Base-by-base conservation (phyloP, 352 stramenopile genomes). In the Globisporangium okanoganense region DNA sequence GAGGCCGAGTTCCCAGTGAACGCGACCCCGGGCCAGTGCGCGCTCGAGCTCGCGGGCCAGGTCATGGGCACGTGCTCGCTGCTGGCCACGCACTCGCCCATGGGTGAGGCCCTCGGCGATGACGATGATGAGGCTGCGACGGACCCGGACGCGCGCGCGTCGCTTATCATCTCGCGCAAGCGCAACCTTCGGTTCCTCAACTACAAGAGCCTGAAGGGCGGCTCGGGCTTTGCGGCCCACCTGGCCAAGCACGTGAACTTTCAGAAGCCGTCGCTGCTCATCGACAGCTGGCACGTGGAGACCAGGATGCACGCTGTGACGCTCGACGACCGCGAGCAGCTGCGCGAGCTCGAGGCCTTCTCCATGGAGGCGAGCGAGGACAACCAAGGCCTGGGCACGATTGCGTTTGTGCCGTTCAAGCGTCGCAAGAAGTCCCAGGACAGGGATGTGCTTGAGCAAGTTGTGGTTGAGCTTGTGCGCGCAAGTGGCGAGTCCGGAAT, bases 251-350 rank as follows among this genome's bases (percentile, higher is more conserved):
- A 80, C 24, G 67, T 88, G 2, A 79, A 72, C 29, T 81, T 81
- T 35, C 70, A 79, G 20, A 88, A 84, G 31, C 74, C 73, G 0
- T 80, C 78, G 2, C 71, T 81, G 65, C 58, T 90, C 29, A 85
- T 82, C 24, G 77, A 92, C 22, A 87, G 64, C 38, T 93, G 84
- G 84, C 77, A 76, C 49, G 84, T 93, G 12, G 79, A 89, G 58
- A 87, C 78, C 0, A 85, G 79, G 25, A 79, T 89, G 67, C 65
- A 74, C 35, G 75, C 72, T 20, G 70, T 87, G 36, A 76, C 70
- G 14, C 36, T 82, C 5, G 68, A 84, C 5, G 69, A 85, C 18
- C 49, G 66, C 25, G 55, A 76, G 1, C n/a, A 64, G 10, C 14
- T 79, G 9, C 69, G 41, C 2, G 36, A 63, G 7, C 73, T 75